These are phyloP conservation scores for Lactifluus pinguis DNA, from an alignment of 768 basidiomycete species.

Conservation along the genomic window DNA sequence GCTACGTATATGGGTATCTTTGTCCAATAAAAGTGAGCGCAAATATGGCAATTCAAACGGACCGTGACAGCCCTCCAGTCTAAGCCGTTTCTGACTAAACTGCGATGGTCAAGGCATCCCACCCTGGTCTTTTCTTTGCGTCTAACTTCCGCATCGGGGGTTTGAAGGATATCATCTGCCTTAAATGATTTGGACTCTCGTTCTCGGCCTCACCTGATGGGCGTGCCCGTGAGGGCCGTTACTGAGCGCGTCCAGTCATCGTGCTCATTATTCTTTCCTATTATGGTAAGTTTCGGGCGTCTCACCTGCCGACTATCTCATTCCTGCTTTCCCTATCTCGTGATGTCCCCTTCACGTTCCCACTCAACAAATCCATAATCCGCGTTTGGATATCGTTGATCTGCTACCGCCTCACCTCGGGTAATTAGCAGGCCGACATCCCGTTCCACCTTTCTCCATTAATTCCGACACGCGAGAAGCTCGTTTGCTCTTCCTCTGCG, in stretches of 20 bases:
- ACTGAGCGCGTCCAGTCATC: conserved; percentile 2
- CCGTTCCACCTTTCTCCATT: conserved; percentile 8
- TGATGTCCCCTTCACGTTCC: background rate
- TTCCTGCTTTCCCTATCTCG: background rate
- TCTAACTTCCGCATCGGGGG: conserved; percentile 1
- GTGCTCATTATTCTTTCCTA: background rate
- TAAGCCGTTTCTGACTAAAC: conserved; percentile 6
- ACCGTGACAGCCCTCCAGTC: background rate
- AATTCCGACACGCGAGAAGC: conserved; percentile 6
- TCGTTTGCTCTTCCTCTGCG: background rate
- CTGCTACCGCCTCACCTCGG: background rate
- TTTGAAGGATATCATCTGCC: background rate
- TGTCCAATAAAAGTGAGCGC: background rate
- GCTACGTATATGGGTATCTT: background rate
- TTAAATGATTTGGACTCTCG: background rate
- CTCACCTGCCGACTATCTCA: conserved; percentile 6
- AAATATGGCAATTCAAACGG: background rate
- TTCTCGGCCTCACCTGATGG: conserved; percentile 13
- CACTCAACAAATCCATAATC: background rate
- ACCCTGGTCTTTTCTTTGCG: background rate
- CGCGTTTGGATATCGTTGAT: conserved; percentile 3
- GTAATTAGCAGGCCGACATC: background rate
- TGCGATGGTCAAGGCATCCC: background rate
- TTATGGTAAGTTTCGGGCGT: background rate
- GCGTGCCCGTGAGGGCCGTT: conserved; percentile 2